Conservation (phyloP, 139 green algal genomes). For the Zygnema circumcarinatum region DNA sequence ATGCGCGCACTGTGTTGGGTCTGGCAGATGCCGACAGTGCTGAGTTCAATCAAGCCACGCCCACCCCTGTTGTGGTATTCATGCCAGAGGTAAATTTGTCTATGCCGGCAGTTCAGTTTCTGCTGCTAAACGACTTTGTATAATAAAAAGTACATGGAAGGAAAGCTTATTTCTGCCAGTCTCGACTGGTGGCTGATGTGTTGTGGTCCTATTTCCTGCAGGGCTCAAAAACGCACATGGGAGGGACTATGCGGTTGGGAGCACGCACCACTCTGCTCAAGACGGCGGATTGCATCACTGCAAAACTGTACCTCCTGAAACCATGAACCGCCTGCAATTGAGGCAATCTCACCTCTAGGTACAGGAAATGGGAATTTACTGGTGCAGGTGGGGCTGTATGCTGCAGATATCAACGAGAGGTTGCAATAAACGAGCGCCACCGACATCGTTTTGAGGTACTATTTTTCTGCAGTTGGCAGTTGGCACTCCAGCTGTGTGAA, state of each 20-base stretch:
- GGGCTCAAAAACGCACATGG: conserved; percentile 85
- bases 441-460: conserved; percentile 77
- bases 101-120: not conserved
- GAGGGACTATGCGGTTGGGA: conserved; percentile 98
- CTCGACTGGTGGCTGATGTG: not conserved
- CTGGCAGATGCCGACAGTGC: conserved; percentile 90
- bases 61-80: conserved; percentile 91
- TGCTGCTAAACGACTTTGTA: not conserved
- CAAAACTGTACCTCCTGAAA: conserved; percentile 75
- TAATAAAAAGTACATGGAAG: too few species aligned
- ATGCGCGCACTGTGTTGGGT: conserved; percentile 91
- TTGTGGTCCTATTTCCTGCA: too few species aligned
- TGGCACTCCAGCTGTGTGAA: not conserved
- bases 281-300: conserved; percentile 85
- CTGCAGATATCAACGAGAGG: too few species aligned
- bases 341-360: not conserved
- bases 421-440: conserved; percentile 94
- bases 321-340: not conserved
- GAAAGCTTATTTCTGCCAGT: not conserved
- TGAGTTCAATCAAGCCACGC: conserved; percentile 85
- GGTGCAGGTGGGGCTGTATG: too few species aligned
- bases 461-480: not conserved
- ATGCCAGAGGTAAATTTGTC: conserved; percentile 98
- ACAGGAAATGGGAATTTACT: too few species aligned
- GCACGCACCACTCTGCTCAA: conserved; percentile 85